phyloP scores from a whole-genome alignment of 1,284 basidiomycete species.

The Ustilago lituana region DNA sequence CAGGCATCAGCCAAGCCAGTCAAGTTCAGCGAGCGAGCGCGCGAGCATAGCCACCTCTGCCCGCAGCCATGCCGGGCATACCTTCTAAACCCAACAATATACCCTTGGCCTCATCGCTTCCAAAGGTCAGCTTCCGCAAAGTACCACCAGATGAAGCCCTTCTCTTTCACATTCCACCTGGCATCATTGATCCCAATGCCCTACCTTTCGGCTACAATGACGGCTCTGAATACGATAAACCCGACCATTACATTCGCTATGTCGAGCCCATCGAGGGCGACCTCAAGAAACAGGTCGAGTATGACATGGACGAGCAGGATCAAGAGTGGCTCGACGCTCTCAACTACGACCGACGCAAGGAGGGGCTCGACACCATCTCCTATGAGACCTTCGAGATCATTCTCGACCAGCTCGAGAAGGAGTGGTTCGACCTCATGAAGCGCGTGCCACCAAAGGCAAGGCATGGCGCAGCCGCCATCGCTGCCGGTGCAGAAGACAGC shows the following conservation, averaged over 20 bases:
- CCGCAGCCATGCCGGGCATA: conserved; percentile 41
- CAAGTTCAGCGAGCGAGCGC: neutral
- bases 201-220: conserved; percentile 73
- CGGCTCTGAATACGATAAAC: conserved; percentile 77
- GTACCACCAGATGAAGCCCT: conserved; percentile 52
- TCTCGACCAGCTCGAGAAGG: conserved; percentile 97
- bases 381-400: conserved; percentile 94
- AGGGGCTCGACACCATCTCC: conserved; percentile 73
- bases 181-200: conserved; percentile 51
- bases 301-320: conserved; percentile 99
- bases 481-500: conserved; percentile 32
- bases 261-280: conserved; percentile 94
- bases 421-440: conserved; percentile 87
- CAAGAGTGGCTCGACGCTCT: conserved; percentile 91
- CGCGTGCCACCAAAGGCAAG: conserved; percentile 48
- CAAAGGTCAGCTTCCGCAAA: conserved; percentile 59
- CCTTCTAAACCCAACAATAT: conserved; percentile 56
- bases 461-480: conserved; percentile 25
- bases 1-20: neutral
- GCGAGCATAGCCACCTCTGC: neutral
- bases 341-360: conserved; percentile 83
- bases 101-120: conserved; percentile 57
- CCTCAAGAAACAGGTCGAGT: conserved; percentile 91
- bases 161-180: conserved; percentile 39
- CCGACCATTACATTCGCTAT: conserved; percentile 88